Base-by-base conservation (phyloP, 2,329 filamentous ascomycete species). In the Ceratocystis cubensis region DNA sequence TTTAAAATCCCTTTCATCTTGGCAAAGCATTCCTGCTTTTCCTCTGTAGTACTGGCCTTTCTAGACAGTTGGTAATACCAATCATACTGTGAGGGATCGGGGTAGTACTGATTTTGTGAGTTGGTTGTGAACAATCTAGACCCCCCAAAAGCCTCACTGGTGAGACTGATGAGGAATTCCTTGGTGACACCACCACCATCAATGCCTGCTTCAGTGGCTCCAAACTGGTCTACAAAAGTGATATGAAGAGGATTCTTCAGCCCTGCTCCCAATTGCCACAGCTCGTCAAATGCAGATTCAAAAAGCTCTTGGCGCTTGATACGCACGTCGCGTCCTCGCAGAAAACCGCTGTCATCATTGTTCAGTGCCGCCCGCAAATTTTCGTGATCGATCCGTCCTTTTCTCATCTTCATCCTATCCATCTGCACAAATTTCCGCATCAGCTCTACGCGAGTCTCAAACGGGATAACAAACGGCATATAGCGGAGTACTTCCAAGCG, bases 151-250 rank as follows among this genome's bases (percentile, higher is more conserved):
- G 91, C 91, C 74, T 96, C 89, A 22, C 82, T 86, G 1, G 91
- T 96, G 62, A 96, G 84, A 69, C 89, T 94, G 0, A 87, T 96
- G 13, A 99, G 80, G 69, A 99, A 99, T 72, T 99, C 94, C 71
- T 99, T 99, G 1, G 93, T 96, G 7, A 99, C 94, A 69, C 94
- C 94, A 7, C 94, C 94, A 0, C 94, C 94, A 73, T 99, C 94
- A 66, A 99, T 97, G 8, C 94, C 94, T 13, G 93, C 93, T 76
- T 99, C 94, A 6, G 84, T 81, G 1, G 87, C 84, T 69, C 88
- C 89, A 71, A 96, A 99, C 68, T 91, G 84, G 73, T 99, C 94
- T 56, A 96, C 86, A 74, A 99, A 99, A 0, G 90, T 94, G 72
- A 99, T 97, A 73, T 96, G 91, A 45, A 99, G 96, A 0, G 91